These are phyloP conservation scores for Ophiostoma ips DNA, from an alignment of 2,329 filamentous ascomycete species.

Conservation along the genomic window DNA sequence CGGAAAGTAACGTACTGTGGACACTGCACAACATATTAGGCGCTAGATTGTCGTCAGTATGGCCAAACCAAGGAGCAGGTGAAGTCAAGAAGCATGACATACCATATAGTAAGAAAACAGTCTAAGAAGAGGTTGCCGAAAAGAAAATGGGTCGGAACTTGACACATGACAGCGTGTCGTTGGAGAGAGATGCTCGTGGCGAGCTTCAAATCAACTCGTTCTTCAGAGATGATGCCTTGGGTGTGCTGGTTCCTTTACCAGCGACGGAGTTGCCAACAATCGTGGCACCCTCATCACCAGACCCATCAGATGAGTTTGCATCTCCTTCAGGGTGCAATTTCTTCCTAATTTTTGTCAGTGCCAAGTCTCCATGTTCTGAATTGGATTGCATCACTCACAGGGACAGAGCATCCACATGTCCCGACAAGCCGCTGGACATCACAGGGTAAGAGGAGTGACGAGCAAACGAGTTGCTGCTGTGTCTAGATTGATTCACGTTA, in stretches of 20 bases:
- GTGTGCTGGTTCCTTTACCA: slow-evolving; percentile 15
- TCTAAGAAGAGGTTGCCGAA: background rate
- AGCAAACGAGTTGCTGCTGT: background rate
- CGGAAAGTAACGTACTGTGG: background rate
- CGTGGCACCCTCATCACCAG: slow-evolving; percentile 39
- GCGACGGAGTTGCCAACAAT: slow-evolving; percentile 34
- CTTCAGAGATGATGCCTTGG: slow-evolving; percentile 3
- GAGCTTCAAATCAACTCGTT: background rate
- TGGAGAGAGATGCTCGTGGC: background rate
- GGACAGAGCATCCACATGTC: background rate
- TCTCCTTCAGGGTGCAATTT: slow-evolving; percentile 27
- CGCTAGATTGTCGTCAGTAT: background rate
- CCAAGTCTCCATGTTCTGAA: background rate
- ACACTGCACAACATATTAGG: background rate
- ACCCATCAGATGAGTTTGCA: slow-evolving; percentile 29
- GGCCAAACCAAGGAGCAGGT: background rate
- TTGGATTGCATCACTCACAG: background rate
- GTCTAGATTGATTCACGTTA: background rate
- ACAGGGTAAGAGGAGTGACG: slow-evolving; percentile 3
- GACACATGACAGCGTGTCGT: too few relatives aligned
- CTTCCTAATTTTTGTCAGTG: slow-evolving; percentile 18
- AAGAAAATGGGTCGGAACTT: too few relatives aligned
- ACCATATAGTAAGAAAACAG: background rate
- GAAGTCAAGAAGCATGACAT: background rate
- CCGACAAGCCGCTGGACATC: background rate